Evolutionary conservation across 169 alveolate genomes (phyloP), one percentile per base, ranked within the genome.

Genomic region (Eimeria praecox): DNA sequence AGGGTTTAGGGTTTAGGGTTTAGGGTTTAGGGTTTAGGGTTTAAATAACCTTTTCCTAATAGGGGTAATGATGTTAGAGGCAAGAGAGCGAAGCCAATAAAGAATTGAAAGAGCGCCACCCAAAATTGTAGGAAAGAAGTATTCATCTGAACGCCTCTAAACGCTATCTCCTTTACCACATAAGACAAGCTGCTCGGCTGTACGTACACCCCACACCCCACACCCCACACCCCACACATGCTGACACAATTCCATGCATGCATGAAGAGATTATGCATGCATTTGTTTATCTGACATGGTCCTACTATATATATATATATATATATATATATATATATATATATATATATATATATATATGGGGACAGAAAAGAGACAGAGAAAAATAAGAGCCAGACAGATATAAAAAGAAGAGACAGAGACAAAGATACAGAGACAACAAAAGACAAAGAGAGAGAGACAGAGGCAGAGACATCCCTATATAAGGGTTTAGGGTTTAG

Each of bases 71-170:
- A 71, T 49, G 92, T 94, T 38, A 96, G 75, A 33, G 97, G 97
- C 22, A 95, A 83, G n/a, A 96, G 71, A 59, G 95, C 54, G 69
- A 94, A 96, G 16, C 97, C 97, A 82, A 96, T 38, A 40, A 96
- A 73, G 54, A 96, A 94, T 85, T 96, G 97, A 42, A 94, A 92
- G 88, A 83, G 69, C 33, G 97, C 97, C 42, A 96, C 97, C 91
- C 95, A 94, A 80, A 82, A 78, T 75, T 96, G 97, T 4, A 96
- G 95, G 78, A 83, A 94, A 18, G 95, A 88, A 42, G 87, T 94
- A 82, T 95, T 94, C 89, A 96, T 62, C n/a, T 71, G 54, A 8
- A 95, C 85, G 10, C 92, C 95, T 40, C 97, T 90, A 56, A 96
- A 96, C 2, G 97, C 95, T 6, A 96, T 56, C 62, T 96, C 97